Evolutionary conservation across 306 rosid genomes (phyloP), one percentile per base, ranked within the genome.

Genomic region (Styphnolobium japonicum): DNA sequence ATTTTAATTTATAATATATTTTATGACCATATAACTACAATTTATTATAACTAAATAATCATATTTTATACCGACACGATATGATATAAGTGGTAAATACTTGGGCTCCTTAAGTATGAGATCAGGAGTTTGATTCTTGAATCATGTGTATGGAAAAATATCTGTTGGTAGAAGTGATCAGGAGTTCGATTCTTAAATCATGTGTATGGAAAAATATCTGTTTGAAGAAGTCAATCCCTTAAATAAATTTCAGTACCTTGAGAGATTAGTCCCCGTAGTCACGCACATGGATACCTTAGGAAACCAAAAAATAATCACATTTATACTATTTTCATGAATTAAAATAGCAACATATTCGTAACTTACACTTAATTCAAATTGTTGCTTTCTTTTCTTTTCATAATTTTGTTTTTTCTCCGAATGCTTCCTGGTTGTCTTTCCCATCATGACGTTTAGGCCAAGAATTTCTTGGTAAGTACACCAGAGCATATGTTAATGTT

Each of bases 401-500:
- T 56, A 56, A 3, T 18, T n/a, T n/a, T n/a, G n/a, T 19, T 19
- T 65, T 48, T 45, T 7, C 46, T 34, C 58, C 14, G 10, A 64
- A 22, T 60, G 57, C 46, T 53, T 53, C 78, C 48, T 52, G 15
- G 57, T 56, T 71, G 31, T 46, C 33, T 64, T 77, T 70, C 36
- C 40, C 71, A 51, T 53, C 15, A 33, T 23, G 36, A 10, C 29
- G 9, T 51, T 68, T 34, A 63, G n/a, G 64, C 76, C 84, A 78
- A 78, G 46, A 25, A 62, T 53, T 82, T 82, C 76, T 74, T 78
- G 67, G 16, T 21, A 23, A 48, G 34, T 15, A 37, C 84, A 74
- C 71, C 67, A 67, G 15, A 76, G 63, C 23, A 78, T 37, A 51
- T 18, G 55, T 19, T 40, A 43, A 58, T 11, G 4, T 51, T 19